Evolutionary conservation across 1,139 yeast genomes (phyloP), one percentile per base, ranked within the genome.

Genomic region (Lodderomyces orthopsilosis): DNA sequence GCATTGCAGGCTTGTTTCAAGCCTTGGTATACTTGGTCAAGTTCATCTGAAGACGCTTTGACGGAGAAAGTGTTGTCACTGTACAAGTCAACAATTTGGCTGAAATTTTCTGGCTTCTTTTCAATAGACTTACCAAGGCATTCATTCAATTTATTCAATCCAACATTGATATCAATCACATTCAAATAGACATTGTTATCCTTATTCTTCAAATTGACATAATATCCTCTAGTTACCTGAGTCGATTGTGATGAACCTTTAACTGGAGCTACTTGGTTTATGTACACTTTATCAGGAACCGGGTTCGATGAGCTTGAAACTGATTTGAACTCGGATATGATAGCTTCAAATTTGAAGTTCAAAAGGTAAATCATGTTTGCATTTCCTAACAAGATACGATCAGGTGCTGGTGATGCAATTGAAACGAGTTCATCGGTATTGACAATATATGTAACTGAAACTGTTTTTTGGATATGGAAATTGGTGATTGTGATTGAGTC

Each of bases 81-180:
- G n/a, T 62, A 52, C 32, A 70, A 48, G 24, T 59, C 48, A 6
- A 70, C 60, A 6, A 68, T 43, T 15, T 30, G 34, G n/a, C 19
- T 30, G 12, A 30, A 17, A 5, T 72, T 74, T 37, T 52, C 54
- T 44, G 66, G 58, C 37, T 36, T 32, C 18, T 37, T 19, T 19
- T 49, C 51, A 34, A 81, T 68, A 22, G 87, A 81, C 56, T 81
- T 83, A 19, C 94, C 93, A 39, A 88, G 61, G 26, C 89, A 81
- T 53, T 87, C 93, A 48, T 80, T 75, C 49, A 89, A 70, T 40
- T 80, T 81, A 50, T 91, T 90, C 33, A 77, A 64, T 2, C 95
- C 95, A 14, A 83, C 79, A 49, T 82, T 80, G 27, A 85, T 72
- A 41, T 81, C 77, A 44, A 72, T 62, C 39, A 72, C 63, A 50